Evolutionary conservation across 2,329 filamentous ascomycete genomes (phyloP), one percentile per base, ranked within the genome.

Genomic region (Epichloe coenophiala): DNA sequence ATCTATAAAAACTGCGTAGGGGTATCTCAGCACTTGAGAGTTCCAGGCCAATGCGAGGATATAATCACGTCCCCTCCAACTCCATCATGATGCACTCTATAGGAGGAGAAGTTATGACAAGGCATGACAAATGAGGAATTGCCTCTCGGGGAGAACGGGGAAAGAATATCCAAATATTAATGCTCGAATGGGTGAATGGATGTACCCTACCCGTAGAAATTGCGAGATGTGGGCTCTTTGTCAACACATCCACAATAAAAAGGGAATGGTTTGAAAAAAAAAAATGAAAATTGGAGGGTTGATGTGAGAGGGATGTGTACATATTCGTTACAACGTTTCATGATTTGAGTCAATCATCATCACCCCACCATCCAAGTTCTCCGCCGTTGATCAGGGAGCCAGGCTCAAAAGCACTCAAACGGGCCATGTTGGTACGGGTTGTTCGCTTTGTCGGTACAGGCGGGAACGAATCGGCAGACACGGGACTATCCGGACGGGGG

Each of bases 401-500:
- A 17, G 57, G 57, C 11, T 63, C 64, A 17, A 65, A 62, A 2
- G 64, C 63, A 38, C 64, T 66, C 38, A 65, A 50, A 5, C 72
- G 66, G 11, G 68, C 71, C 47, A 65, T 64, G 57, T 69, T 69
- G 56, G 59, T 61, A 45, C 61, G 55, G 21, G 61, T 60, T 9
- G 55, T 54, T 43, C 59, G 57, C 31, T 51, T 54, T 13, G 42
- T 45, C 13, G 59, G 58, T 5, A 56, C 54, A 9, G 57, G 47
- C 2, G 64, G 60, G 39, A 68, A 63, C 1, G 58, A 53, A 13
- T 61, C 60, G 2, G 66, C 63, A 0, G 67, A 68, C 47, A 69
- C 64, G 33, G 65, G 66, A 51, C 67, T 69, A 47, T 74, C 70
- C 3, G 71, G 69, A 21, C 69, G 63, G 5, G 66, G 66, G 5